Base-by-base conservation (phyloP, 2,329 filamentous ascomycete species). In the Sporothrix luriei region DNA sequence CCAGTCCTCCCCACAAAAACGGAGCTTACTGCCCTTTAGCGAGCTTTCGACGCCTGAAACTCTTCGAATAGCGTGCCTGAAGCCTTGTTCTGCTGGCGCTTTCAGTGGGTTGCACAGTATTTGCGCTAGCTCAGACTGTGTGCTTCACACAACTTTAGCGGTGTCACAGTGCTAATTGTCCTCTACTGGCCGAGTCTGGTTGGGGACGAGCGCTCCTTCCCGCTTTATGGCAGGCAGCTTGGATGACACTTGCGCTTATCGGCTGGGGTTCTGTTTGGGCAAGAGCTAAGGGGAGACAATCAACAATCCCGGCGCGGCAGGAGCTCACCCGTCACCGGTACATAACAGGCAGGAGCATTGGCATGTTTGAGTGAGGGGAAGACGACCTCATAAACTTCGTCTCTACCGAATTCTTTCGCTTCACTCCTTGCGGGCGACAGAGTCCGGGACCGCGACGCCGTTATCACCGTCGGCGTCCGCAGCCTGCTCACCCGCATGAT, bases 401-500 rank as follows among this genome's bases (percentile, higher is more conserved):
- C 16, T 33, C 3, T 3, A n/a, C 61, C 21, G 14, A 62, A 49
- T 9, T 59, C 14, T n/a, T n/a, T 54, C 51, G 6, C 14, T 16
- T 16, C 24, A 29, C 51, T 29, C 51, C 21, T 19, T 24, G 24
- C 2, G 21, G 14, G 51, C 5, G n/a, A 24, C 19, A 9, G n/a
- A 26, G 38, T 16, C 19, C 29, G 54, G 10, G 54, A 21, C 54
- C 11, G 4, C 19, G n/a, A n/a, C n/a, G n/a, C n/a, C n/a, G n/a
- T n/a, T 38, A 61, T 19, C n/a, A 61, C 38, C n/a, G 11, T 29
- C 29, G 6, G 33, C 7, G 33, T 33, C 54, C 5, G n/a, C 33
- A 33, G 29, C 14, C 55, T 3, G 43, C n/a, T 38, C 21, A 14
- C 51, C 51, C 52, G 52, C 73, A 84, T 86, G 84, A 79, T 80